These are phyloP conservation scores for Coniochaeta ligniaria DNA, from an alignment of 2,329 filamentous ascomycete genomes.

Conservation along the genomic window DNA sequence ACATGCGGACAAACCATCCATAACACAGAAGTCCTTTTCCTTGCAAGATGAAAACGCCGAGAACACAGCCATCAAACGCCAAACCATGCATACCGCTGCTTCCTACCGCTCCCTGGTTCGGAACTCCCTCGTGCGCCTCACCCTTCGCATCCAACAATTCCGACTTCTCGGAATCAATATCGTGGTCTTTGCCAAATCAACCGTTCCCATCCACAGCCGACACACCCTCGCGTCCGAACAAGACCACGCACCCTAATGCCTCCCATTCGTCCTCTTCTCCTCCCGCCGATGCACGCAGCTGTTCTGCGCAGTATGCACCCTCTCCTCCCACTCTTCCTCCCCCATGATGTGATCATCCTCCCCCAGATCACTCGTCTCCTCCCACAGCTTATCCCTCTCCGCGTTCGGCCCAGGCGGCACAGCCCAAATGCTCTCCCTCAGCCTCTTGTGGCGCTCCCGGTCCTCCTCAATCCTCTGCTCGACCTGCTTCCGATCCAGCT, in stretches of 20 bases:
- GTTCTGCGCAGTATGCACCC: constrained; percentile 25
- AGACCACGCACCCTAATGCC: not conserved
- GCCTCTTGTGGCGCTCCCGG: constrained; percentile 84
- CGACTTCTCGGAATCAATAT: not conserved
- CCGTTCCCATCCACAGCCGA: not conserved
- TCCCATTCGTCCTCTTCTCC: constrained; percentile 1
- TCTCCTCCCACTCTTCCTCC: constrained; percentile 61
- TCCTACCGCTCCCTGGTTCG: not conserved
- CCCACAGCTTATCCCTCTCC: constrained; percentile 78
- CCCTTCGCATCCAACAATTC: not conserved
- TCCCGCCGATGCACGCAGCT: constrained; percentile 27
- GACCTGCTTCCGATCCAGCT: constrained; percentile 77
- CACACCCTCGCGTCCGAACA: not conserved
- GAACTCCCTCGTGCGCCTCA: not conserved
- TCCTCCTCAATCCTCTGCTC: constrained; percentile 98
- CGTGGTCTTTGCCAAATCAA: not conserved
- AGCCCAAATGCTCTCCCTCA: constrained; percentile 91
- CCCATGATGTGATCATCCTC: constrained; percentile 78
- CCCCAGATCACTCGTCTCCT: constrained; percentile 77
- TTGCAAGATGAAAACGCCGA: not conserved
- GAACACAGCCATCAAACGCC: not conserved
- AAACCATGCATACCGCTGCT: not conserved
- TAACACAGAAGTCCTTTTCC: not conserved
- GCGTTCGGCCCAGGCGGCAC: constrained; percentile 57
- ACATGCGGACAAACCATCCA: not conserved